Base-by-base conservation (phyloP, 352 stramenopile species). In the Phytopythium ostracodes region DNA sequence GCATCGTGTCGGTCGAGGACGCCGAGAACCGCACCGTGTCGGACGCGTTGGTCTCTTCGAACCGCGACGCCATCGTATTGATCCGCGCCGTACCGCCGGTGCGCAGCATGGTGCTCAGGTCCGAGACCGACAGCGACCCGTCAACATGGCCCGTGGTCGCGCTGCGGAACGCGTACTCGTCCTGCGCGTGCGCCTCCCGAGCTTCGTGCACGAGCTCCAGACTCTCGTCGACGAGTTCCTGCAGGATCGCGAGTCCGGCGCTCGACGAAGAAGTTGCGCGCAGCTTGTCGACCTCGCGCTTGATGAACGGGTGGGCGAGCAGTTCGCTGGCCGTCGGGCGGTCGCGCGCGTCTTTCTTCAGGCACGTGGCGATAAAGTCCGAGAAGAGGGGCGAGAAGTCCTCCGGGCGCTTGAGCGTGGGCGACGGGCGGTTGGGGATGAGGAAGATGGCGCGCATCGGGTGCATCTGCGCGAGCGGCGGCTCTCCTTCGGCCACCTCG, bases 361-460 rank as follows among this genome's bases (percentile, higher is more conserved):
- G 78, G 49, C 84, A 93, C 11, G 61, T 63, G 12, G 68, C 62
- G 24, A 93, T 36, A 46, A 93, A 93, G 54, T 89, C 75, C 27
- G 66, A 64, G 47, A 91, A 86, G 29, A 76, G 70, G 4, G 67
- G 33, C 15, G 81, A 90, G 59, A 81, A 89, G 1, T 63, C 58
- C 29, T 52, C 57, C 0, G 76, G 72, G 5, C 79, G 52, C 12
- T 71, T 69, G 18, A 92, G 66, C 56, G 80, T 82, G 6, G 84
- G 81, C 10, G 84, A 65, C 2, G 79, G 60, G 22, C 81, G 81
- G 51, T 82, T 89, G 22, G 84, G 84, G 61, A 92, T 92, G 64
- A 92, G 70, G 58, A 92, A 92, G 53, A 91, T 84, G 18, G 81
- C 84, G 17, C 81, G 76, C 87, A 97, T 96, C 15, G 88, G 89